A percentile compares a stretch with the other conserved stretches of the same genome.
Evolutionary conservation across 768 basidiomycete species (phyloP).

Genomic region (Russula sp.): DNA sequence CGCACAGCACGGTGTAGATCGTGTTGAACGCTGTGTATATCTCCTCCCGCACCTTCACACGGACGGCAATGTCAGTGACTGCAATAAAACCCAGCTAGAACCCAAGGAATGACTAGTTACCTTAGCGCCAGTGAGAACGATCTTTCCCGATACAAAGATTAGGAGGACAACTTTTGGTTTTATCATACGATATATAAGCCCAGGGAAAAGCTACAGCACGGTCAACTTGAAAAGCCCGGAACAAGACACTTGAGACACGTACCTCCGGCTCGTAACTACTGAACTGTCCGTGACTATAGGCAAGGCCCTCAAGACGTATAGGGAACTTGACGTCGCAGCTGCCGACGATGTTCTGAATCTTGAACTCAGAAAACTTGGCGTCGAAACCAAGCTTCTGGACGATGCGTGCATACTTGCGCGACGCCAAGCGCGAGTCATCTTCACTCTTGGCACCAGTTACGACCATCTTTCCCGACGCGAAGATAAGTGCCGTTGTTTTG

Average conservation of each 20-base stretch:
- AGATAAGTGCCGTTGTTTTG: slow-evolving; percentile 98
- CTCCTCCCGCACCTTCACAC: slow-evolving; percentile 86
- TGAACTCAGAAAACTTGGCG: slow-evolving; percentile 98
- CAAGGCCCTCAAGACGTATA: slow-evolving; percentile 93
- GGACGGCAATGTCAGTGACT: slow-evolving; percentile 36
- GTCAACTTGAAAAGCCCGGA: not conserved
- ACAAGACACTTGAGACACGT: slow-evolving; percentile 24
- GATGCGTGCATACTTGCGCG: slow-evolving; percentile 97
- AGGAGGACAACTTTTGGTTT: slow-evolving; percentile 98
- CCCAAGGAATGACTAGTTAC: slow-evolving; percentile 39
- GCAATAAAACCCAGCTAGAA: not conserved
- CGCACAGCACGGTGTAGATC: slow-evolving; percentile 96
- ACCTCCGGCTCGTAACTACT: slow-evolving; percentile 98
- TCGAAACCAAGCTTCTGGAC: slow-evolving; percentile 99
- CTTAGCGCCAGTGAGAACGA: slow-evolving; percentile 98
- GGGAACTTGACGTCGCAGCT: slow-evolving; percentile 99
- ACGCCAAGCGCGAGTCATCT: slow-evolving; percentile 93
- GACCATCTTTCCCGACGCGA: slow-evolving; percentile 99
- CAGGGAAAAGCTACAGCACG: slow-evolving; percentile 78
- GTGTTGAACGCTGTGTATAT: slow-evolving; percentile 99
- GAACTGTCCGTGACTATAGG: slow-evolving; percentile 97
- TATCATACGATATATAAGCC: slow-evolving; percentile 98
- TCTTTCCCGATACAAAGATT: slow-evolving; percentile 99
- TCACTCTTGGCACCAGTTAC: slow-evolving; percentile 99
- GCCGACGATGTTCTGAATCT: slow-evolving; percentile 99